A percentile compares a stretch with the other conserved stretches of the same genome.
These are phyloP conservation scores for Graphiopsis chlorocephala DNA, from an alignment of 2,329 filamentous ascomycete species.

Conservation along the genomic window DNA sequence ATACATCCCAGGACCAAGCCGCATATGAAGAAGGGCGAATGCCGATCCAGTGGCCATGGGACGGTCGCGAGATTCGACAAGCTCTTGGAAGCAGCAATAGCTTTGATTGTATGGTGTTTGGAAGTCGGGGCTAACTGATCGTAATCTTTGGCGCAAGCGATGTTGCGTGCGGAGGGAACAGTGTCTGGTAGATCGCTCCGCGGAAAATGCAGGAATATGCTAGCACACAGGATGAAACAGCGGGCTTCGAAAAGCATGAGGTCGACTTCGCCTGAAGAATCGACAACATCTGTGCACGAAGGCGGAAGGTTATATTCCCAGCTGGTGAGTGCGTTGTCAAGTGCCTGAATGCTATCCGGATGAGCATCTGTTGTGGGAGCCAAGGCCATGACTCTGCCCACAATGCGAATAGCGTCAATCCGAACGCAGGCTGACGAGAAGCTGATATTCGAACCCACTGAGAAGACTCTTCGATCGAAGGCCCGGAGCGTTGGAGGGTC, in stretches of 20 bases:
- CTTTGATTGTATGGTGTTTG: conserved; percentile 67
- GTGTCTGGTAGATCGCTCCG: conserved; percentile 68
- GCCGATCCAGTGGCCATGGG: conserved; percentile 66
- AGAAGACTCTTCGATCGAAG: conserved; percentile 75
- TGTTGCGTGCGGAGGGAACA: conserved; percentile 52
- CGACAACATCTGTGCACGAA: conserved; percentile 67
- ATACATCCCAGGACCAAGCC: conserved; percentile 75
- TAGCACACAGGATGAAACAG: conserved; percentile 65
- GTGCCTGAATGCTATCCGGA: conserved; percentile 49
- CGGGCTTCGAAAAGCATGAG: conserved; percentile 91
- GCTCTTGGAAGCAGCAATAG: conserved; percentile 72
- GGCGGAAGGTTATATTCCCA: conserved; percentile 78
- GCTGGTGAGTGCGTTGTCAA: conserved; percentile 64
- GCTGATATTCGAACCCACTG: conserved; percentile 58
- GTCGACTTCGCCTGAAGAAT: conserved; percentile 69
- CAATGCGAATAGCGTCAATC: conserved; percentile 74
- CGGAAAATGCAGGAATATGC: conserved; percentile 76
- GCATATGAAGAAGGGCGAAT: conserved; percentile 83
- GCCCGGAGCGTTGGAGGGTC: conserved; percentile 63
- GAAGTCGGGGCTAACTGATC: conserved; percentile 51
- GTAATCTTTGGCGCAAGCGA: conserved; percentile 44
- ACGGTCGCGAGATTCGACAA: conserved; percentile 74
- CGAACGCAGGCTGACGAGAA: conserved; percentile 87
- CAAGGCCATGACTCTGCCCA: conserved; percentile 68
- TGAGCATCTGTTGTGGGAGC: conserved; percentile 33